A percentile compares a stretch with the other conserved stretches of the same genome.
phyloP scores from a whole-genome alignment of 345 rosid species.

The Pelargonium nanum region DNA sequence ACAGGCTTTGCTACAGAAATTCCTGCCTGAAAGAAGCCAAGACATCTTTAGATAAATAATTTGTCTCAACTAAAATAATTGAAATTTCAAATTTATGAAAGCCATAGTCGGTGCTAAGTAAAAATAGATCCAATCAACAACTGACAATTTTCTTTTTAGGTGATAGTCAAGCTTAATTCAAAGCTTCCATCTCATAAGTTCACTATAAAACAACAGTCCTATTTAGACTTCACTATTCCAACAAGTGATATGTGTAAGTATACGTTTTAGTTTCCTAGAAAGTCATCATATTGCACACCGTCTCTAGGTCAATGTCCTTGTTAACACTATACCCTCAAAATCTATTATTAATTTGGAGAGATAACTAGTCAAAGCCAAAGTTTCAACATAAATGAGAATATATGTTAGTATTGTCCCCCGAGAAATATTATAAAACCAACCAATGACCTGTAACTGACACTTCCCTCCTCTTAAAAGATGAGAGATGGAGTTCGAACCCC shows the following conservation, averaged over 20 bases:
- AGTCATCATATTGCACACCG: background rate
- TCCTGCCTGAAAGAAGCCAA: slow-evolving; percentile 22
- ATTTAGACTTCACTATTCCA: background rate
- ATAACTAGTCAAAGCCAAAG: background rate
- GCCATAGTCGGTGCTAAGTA: background rate
- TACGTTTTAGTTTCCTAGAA: background rate
- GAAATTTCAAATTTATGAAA: background rate
- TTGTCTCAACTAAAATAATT: background rate
- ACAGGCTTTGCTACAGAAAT: slow-evolving; percentile 21
- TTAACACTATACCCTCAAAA: background rate
- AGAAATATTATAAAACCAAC: background rate
- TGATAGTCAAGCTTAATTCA: background rate
- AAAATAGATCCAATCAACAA: background rate
- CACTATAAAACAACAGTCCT: background rate
- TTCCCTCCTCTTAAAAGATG: background rate
- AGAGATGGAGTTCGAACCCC: background rate
- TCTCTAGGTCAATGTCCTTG: background rate
- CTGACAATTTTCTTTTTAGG: background rate
- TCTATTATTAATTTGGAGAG: too few relatives aligned
- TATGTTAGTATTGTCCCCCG: background rate
- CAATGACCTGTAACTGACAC: background rate
- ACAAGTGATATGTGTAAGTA: background rate
- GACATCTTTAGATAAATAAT: background rate
- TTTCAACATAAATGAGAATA: background rate
- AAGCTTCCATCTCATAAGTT: background rate